Conservation (phyloP, 306 rosid species). For the Glycine latifolia region DNA sequence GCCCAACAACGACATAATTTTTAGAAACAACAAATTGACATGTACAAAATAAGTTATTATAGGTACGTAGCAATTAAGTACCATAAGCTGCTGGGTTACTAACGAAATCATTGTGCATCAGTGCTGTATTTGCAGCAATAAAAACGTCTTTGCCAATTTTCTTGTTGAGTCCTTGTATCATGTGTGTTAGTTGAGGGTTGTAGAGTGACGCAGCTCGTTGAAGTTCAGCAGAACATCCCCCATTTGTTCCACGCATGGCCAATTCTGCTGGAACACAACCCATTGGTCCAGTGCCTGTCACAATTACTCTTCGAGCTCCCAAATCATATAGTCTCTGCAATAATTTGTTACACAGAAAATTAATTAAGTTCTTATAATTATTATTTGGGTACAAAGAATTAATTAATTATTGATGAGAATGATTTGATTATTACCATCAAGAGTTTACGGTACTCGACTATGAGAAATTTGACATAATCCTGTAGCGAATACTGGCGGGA, state of each 20-base stretch:
- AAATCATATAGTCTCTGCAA: conserved; percentile 60
- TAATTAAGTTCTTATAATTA: no score
- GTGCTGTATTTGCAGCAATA: conserved; percentile 60
- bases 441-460: conserved; percentile 68
- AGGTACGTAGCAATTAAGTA: neutral
- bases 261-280: conserved; percentile 86
- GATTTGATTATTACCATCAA: neutral
- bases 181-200: conserved; percentile 69
- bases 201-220: conserved; percentile 69
- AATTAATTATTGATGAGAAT: no score
- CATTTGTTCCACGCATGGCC: conserved; percentile 63
- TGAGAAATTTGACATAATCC: conserved; percentile 65
- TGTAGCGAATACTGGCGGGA: conserved; percentile 67
- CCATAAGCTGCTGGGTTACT: conserved; percentile 68
- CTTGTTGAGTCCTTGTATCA: conserved; percentile 65
- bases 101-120: conserved; percentile 63
- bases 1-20: no score
- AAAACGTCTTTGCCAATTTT: conserved; percentile 63
- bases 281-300: conserved; percentile 79
- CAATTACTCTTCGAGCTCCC: conserved; percentile 75
- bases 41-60: no score
- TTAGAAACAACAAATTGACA: no score
- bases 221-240: conserved; percentile 69
- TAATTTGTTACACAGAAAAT: no score
- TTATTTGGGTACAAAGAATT: no score